Base-by-base conservation (phyloP, 768 basidiomycete genomes). In the Russula griseocarnosa region DNA sequence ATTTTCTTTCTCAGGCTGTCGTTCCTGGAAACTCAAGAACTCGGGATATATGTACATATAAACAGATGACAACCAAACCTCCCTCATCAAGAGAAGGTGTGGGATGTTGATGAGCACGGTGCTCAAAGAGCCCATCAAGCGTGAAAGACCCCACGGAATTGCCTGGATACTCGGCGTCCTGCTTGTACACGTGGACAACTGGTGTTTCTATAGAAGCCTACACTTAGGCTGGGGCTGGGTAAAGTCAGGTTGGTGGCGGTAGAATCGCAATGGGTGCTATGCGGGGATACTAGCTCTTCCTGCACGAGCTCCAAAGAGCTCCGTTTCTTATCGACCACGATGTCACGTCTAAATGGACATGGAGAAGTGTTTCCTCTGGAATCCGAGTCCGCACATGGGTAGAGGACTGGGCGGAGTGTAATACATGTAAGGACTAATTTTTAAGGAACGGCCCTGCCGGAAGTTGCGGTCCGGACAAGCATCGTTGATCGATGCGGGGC, bases 301-400 rank as follows among this genome's bases (percentile, higher is more conserved):
- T 79, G 36, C 11, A 11, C 10, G 34, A 9, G 32, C 32, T 32
- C 34, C 30, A 34, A 10, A 34, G 32, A 34, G 10, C 8, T 36
- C 3, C 3, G 13, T 13, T 34, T 13, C 36, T 5, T 36, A 58
- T 86, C 82, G 26, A 88, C 86, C 0, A 83, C 6, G 14, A 40
- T 18, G 38, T 87, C 22, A 87, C 85, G 69, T 88, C 88, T n/a
- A 92, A 76, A 70, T 92, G 90, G 0, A 79, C 83, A 67, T 92
- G 89, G 16, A 92, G 40, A 42, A 42, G 16, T 36, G 36, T 36
- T 13, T 36, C 18, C 16, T 1, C 20, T 42, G 40, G 16, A 16
- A 36, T 11, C 11, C 34, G 34, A 36, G 14, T 38, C 1, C 16
- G 38, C 38, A 40, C 38, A 18, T 38, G 14, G 38, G 38, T 16